phyloP scores from a whole-genome alignment of 495 filamentous ascomycete species.

The Penicillium robsamsonii region DNA sequence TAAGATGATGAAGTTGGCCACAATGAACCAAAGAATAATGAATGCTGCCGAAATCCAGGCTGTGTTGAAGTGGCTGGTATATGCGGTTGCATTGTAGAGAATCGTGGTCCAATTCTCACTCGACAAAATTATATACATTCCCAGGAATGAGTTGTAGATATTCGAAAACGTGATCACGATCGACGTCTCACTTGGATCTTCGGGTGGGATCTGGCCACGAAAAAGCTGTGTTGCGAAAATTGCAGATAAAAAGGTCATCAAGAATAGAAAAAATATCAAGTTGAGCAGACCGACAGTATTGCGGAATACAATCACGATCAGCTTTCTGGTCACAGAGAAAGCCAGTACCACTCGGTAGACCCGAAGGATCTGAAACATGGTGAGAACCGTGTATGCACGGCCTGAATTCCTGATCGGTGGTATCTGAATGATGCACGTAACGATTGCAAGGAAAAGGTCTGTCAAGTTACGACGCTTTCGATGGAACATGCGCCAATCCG shows the following conservation, averaged over 20 bases:
- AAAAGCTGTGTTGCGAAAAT: slow-evolving; percentile 95
- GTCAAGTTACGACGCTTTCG: slow-evolving; percentile 68
- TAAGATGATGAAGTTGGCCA: slow-evolving; percentile 92
- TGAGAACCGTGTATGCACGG: slow-evolving; percentile 82
- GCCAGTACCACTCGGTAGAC: slow-evolving; percentile 91
- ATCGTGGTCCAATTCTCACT: slow-evolving; percentile 94
- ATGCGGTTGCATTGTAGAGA: slow-evolving; percentile 76
- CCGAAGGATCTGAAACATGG: slow-evolving; percentile 88
- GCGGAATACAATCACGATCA: slow-evolving; percentile 84
- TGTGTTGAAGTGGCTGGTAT: slow-evolving; percentile 58
- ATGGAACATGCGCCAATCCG: slow-evolving; percentile 79
- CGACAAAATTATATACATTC: slow-evolving; percentile 98
- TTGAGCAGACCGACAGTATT: slow-evolving; percentile 92
- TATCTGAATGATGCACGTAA: slow-evolving; percentile 82
- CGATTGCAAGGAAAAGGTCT: slow-evolving; percentile 74
- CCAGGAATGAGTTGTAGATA: slow-evolving; percentile 92
- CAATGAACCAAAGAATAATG: slow-evolving; percentile 91
- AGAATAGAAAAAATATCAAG: slow-evolving; percentile 91
- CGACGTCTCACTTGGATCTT: slow-evolving; percentile 53
- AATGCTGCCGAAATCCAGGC: slow-evolving; percentile 96
- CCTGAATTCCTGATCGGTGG: slow-evolving; percentile 76
- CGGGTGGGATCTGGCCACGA: slow-evolving; percentile 71
- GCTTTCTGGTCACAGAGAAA: slow-evolving; percentile 76
- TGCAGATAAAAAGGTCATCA: slow-evolving; percentile 89
- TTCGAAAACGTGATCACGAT: slow-evolving; percentile 76